Conservation (phyloP, 352 stramenopile species). For the Phytopythium delawarense region DNA sequence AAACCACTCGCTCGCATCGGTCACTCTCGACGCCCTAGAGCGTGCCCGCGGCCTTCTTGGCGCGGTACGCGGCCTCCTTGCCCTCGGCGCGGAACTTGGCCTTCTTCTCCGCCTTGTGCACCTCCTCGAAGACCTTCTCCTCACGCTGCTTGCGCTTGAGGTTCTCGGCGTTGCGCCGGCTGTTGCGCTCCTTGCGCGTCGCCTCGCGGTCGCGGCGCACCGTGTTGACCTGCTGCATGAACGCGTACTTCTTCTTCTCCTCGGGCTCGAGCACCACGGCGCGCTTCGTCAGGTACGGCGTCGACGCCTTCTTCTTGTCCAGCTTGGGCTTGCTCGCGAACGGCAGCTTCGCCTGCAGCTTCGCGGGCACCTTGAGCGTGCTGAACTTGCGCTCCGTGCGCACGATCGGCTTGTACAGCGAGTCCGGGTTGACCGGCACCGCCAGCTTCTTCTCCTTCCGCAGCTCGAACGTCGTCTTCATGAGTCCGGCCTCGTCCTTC, state of each 20-base stretch:
- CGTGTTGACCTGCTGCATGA: constrained; percentile 97
- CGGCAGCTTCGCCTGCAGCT: constrained; percentile 95
- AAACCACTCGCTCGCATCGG: no score
- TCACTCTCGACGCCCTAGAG: background rate
- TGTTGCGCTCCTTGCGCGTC: constrained; percentile 93
- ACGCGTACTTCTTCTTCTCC: constrained; percentile 96
- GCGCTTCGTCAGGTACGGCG: constrained; percentile 87
- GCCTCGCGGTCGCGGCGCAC: constrained; percentile 96
- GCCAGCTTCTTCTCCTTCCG: constrained; percentile 92
- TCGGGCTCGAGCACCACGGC: constrained; percentile 94
- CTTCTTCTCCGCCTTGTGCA: constrained; percentile 84
- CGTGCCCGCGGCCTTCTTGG: constrained; percentile 37
- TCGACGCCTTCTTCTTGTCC: constrained; percentile 81
- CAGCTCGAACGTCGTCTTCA: constrained; percentile 96
- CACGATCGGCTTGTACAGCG: constrained; percentile 98
- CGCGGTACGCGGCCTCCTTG: constrained; percentile 62
- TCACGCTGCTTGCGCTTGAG: constrained; percentile 92
- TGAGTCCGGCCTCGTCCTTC: constrained; percentile 59
- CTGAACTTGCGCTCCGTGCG: constrained; percentile 92
- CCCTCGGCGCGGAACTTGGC: constrained; percentile 80
- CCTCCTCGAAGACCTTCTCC: constrained; percentile 85
- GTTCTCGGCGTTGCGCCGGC: constrained; percentile 77
- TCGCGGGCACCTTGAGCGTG: constrained; percentile 94
- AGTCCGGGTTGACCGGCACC: constrained; percentile 97
- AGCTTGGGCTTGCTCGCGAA: constrained; percentile 98